Base-by-base conservation (phyloP, 805 yeast species). In the Starmera quercuum region DNA sequence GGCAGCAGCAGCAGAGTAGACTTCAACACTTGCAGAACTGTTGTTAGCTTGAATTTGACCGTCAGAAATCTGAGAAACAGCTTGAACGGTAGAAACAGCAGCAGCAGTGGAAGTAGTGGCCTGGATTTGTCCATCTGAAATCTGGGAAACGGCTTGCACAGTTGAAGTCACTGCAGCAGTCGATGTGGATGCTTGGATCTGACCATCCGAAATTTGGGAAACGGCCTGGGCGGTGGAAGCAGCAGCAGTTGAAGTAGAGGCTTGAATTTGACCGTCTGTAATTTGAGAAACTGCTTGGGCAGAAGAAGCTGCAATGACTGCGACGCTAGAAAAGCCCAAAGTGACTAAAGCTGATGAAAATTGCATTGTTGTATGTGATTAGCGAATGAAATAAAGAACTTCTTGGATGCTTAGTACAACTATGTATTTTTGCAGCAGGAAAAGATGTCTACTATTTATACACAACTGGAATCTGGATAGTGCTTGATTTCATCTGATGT, bases 11-110 rank as follows among this genome's bases (percentile, higher is more conserved):
- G 34, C 47, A 11, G 50, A 33, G 39, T 44, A 46, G 14, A 31
- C 20, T 30, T 29, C 66, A 39, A 67, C 68, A 25, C 41, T 21
- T 8, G 44, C 40, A 30, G 46, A 32, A 22, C 47, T 13, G 19
- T 40, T 63, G 38, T 66, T 63, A 25, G 67, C 60, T 56, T 71
- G 76, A 45, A 70, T 59, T 56, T 73, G 78, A 45, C 78, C 78
- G 41, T 68, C 75, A 44, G 63, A 61, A 35, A 71, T 70, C 53
- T 68, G 75, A 41, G 75, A 61, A 32, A 75, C 61, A 30, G 33
- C 32, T 28, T 26, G 35, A 29, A 38, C 42, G 47, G 69, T 68
- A 34, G 71, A 64, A 39, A 69, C 60, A 38, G 54, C 57, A 13
- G 52, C 46, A 27, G 54, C 51, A 28, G 34, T 17, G 7, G 39